These are phyloP conservation scores for Sporobolomyces pararoseus DNA, from an alignment of 768 basidiomycete genomes.

Conservation along the genomic window DNA sequence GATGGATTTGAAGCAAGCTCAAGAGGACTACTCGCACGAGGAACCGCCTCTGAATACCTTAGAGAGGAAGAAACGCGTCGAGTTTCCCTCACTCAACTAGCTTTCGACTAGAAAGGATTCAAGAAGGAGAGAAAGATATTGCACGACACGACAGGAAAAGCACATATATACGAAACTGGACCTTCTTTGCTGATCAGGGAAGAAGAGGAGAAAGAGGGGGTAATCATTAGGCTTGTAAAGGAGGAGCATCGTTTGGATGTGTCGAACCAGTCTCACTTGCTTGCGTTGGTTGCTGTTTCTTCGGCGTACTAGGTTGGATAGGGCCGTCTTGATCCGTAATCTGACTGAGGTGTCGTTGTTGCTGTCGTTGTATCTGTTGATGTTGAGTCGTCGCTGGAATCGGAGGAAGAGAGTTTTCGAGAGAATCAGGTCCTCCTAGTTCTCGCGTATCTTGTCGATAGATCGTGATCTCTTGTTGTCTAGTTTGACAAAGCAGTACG, in stretches of 20 bases:
- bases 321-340: slow-evolving; percentile 11
- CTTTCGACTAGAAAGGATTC: not conserved
- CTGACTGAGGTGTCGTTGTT: slow-evolving; percentile 11
- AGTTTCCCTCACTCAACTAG: not conserved
- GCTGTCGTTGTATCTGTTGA: slow-evolving; percentile 14
- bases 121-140: too few species aligned
- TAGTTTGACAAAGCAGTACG: not conserved
- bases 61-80: not conserved
- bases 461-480: slow-evolving; percentile 43
- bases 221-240: not conserved
- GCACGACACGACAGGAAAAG: not conserved
- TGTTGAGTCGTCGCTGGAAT: slow-evolving; percentile 13
- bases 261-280: too few species aligned
- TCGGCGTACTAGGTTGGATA: not conserved
- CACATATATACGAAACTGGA: too few species aligned
- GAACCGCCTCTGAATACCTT: too few species aligned
- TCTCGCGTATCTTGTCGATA: slow-evolving; percentile 32
- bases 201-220: not conserved
- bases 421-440: not conserved
- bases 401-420: slow-evolving; percentile 4
- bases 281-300: not conserved
- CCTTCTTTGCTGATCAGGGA: too few species aligned
- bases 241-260: not conserved
- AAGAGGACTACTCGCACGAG: too few species aligned
- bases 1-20: too few species aligned